phyloP scores from a whole-genome alignment of 371 early-diverging fungal genomes.

The Mortierella sp. region DNA sequence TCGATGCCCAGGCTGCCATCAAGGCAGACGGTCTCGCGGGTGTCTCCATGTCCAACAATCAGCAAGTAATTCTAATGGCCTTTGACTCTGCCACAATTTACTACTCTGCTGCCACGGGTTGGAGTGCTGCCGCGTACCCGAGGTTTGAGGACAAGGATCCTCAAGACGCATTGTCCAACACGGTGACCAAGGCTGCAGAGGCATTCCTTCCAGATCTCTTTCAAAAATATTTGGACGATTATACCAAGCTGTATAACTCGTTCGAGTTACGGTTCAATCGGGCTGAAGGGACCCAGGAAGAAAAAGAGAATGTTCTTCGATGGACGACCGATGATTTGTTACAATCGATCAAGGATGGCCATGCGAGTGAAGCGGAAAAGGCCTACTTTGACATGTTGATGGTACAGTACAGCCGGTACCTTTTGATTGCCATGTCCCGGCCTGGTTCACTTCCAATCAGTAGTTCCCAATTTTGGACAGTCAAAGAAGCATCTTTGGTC shows the following conservation, averaged over 20 bases:
- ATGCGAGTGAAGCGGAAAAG: constrained; percentile 13
- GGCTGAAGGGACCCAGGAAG: constrained; percentile 14
- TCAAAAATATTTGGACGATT: constrained; percentile 34
- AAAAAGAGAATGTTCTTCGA: constrained; percentile 8
- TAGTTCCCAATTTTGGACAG: constrained; percentile 20
- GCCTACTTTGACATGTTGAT: constrained; percentile 36
- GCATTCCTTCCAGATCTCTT: constrained; percentile 32
- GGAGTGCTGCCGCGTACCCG: constrained; percentile 21
- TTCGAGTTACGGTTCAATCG: constrained; percentile 8
- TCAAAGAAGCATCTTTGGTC: background rate
- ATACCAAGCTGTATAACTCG: constrained; percentile 15
- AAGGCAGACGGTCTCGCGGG: constrained; percentile 41
- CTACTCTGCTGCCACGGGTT: constrained; percentile 39
- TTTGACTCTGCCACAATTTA: constrained; percentile 38
- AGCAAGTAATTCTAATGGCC: constrained; percentile 32
- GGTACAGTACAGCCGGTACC: constrained; percentile 39
- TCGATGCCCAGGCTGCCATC: constrained; percentile 34
- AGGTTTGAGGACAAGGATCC: constrained; percentile 41
- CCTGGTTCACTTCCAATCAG: constrained; percentile 39
- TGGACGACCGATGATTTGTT: constrained; percentile 29
- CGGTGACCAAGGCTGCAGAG: constrained; percentile 22
- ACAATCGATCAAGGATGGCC: constrained; percentile 9
- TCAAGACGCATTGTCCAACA: constrained; percentile 22
- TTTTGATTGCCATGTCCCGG: constrained; percentile 37
- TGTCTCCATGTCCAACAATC: constrained; percentile 41